Evolutionary conservation across 768 basidiomycete species (phyloP).

Genomic region (Russula brevipes): DNA sequence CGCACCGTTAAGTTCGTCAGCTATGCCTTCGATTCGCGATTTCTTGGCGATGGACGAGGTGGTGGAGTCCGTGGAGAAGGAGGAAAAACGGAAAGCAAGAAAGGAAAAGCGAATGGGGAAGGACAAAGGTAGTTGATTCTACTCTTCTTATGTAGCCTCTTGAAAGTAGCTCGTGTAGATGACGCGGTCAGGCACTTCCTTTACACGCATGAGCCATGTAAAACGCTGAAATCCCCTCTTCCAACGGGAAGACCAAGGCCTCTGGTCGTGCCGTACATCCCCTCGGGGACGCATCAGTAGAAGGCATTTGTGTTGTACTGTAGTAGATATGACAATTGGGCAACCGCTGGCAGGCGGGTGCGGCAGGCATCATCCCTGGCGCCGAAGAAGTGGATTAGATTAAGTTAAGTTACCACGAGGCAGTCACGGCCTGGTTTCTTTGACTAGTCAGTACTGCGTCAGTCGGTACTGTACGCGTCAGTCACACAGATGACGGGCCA

Average conservation of each 20-base stretch:
- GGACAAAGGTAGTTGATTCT: constrained; percentile 31
- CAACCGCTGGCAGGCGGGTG: too few relatives aligned
- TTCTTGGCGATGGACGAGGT: constrained; percentile 74
- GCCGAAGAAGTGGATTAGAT: too few relatives aligned
- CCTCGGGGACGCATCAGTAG: neutral
- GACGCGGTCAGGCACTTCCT: neutral
- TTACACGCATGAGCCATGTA: neutral
- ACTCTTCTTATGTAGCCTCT: neutral
- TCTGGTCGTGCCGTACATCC: neutral
- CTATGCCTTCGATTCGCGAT: constrained; percentile 76
- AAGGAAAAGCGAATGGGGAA: constrained; percentile 69
- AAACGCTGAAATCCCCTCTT: neutral
- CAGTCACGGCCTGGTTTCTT: too few relatives aligned
- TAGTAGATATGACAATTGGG: too few relatives aligned
- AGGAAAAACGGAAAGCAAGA: constrained; percentile 62
- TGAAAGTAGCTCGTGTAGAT: neutral
- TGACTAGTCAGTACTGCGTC: too few relatives aligned
- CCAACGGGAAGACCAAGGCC: neutral
- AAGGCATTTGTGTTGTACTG: neutral
- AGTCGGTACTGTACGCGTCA: too few relatives aligned
- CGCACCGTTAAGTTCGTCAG: constrained; percentile 71
- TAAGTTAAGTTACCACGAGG: too few relatives aligned
- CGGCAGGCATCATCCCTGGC: too few relatives aligned
- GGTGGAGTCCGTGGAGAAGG: constrained; percentile 39
- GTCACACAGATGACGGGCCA: too few relatives aligned